Percentiles rank a stretch among this genome's conserved stretches.
Evolutionary conservation across 441 rosid species (phyloP).

Genomic region (Kokia cookei): DNA sequence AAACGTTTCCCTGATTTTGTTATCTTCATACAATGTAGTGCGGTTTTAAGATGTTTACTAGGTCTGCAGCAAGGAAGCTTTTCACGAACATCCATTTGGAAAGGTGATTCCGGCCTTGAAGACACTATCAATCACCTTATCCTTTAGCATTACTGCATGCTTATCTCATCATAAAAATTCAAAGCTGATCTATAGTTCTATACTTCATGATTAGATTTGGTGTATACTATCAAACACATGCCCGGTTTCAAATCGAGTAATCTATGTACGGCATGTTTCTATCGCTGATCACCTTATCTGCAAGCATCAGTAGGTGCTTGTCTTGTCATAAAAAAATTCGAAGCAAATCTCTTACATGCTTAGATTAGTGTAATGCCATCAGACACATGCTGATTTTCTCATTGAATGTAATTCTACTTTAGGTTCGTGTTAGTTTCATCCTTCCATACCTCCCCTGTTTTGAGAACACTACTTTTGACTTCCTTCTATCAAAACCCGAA

Average conservation of each 20-base stretch:
- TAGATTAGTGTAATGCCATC: neutral
- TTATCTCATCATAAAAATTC: neutral
- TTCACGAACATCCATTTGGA: conserved; percentile 74
- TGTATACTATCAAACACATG: too few species aligned
- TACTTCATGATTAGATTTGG: neutral
- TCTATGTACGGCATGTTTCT: too few species aligned
- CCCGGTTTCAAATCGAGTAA: too few species aligned
- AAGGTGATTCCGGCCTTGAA: conserved; percentile 33
- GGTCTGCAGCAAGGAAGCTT: conserved; percentile 91
- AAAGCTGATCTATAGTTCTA: neutral
- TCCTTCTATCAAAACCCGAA: neutral
- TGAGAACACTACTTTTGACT: neutral
- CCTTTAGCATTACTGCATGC: neutral
- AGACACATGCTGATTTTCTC: neutral
- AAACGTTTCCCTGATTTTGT: neutral
- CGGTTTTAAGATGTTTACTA: conserved; percentile 97
- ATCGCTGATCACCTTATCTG: too few species aligned
- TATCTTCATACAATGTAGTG: conserved; percentile 36
- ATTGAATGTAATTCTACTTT: neutral
- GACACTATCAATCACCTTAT: neutral
- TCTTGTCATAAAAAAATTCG: too few species aligned
- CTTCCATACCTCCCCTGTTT: neutral
- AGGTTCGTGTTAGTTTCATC: neutral
- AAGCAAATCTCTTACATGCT: too few species aligned
- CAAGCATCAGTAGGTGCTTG: too few species aligned